phyloP scores from a whole-genome alignment of 1,284 basidiomycete species.

The Ceratobasidium sp. region DNA sequence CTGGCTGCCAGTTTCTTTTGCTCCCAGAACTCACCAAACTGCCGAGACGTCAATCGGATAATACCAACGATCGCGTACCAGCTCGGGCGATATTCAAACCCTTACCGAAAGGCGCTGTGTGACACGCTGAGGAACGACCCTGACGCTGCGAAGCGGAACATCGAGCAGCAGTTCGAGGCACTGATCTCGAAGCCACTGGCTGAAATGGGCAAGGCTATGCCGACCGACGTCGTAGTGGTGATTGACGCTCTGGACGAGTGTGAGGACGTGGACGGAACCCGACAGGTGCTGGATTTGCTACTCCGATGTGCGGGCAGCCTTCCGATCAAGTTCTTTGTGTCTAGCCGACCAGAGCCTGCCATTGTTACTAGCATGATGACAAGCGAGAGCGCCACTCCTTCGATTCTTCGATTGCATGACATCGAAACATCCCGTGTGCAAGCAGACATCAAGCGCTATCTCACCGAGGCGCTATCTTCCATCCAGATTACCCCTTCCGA shows the following conservation, averaged over 20 bases:
- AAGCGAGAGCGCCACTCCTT: not conserved
- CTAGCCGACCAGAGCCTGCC: constrained; percentile 3
- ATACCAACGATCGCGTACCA: constrained; percentile 12
- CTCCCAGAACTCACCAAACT: not conserved
- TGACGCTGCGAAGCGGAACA: not conserved
- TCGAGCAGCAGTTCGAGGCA: constrained; percentile 2
- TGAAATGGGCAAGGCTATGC: not conserved
- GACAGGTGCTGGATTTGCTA: not conserved
- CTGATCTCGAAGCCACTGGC: not conserved
- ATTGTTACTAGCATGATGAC: not conserved
- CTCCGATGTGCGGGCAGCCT: not conserved
- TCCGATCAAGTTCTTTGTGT: constrained; percentile 10
- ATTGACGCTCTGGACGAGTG: constrained; percentile 24
- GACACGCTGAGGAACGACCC: not conserved
- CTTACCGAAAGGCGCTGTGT: not conserved
- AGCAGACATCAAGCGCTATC: constrained; percentile 5
- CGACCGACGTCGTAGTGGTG: not conserved
- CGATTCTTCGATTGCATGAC: constrained; percentile 7
- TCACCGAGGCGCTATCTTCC: not conserved
- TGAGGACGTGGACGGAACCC: not conserved
- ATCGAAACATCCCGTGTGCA: not conserved
- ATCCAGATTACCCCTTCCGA: not conserved
- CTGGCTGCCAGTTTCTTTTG: constrained; percentile 25
- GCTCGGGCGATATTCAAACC: not conserved
- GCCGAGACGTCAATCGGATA: not conserved